Evolutionary conservation across 176 grass and related monocot genomes (phyloP).

Genomic region (Ensete glaucum): DNA sequence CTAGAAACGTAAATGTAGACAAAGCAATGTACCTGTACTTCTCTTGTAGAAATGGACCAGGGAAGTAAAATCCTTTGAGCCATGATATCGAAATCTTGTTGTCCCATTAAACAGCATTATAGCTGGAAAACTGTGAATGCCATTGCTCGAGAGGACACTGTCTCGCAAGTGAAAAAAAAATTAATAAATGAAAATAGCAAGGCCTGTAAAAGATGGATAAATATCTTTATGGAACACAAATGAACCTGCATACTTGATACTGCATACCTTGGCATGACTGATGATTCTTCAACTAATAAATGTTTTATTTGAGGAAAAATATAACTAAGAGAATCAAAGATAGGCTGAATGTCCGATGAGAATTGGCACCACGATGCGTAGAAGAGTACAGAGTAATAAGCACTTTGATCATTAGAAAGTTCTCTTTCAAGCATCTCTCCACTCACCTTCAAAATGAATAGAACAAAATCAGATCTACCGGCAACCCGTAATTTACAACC

Average conservation of each 20-base stretch:
- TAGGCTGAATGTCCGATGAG: conserved; percentile 42
- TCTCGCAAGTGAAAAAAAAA: conserved; percentile 21
- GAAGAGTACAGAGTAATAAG: conserved; percentile 51
- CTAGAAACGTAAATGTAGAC: background rate
- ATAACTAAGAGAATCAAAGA: conserved; percentile 51
- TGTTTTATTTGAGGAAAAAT: conserved; percentile 81
- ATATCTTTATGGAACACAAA: background rate
- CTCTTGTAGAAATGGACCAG: conserved; percentile 63
- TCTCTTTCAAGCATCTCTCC: conserved; percentile 52
- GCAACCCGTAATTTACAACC: background rate
- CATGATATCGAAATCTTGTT: conserved; percentile 50
- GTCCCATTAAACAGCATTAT: conserved; percentile 52
- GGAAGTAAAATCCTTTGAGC: conserved; percentile 50
- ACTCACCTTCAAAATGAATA: conserved; percentile 34
- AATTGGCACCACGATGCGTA: conserved; percentile 77
- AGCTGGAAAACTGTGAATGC: conserved; percentile 60
- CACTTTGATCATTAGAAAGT: conserved; percentile 28
- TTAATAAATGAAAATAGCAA: background rate
- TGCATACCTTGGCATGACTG: conserved; percentile 54
- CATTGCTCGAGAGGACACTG: conserved; percentile 83
- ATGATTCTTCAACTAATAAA: conserved; percentile 63
- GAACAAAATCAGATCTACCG: background rate
- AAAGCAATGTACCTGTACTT: conserved; percentile 35
- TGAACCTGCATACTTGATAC: background rate
- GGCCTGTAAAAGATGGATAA: background rate